phyloP scores from a whole-genome alignment of 2,329 filamentous ascomycete genomes.

The Fusarium xylarioides region DNA sequence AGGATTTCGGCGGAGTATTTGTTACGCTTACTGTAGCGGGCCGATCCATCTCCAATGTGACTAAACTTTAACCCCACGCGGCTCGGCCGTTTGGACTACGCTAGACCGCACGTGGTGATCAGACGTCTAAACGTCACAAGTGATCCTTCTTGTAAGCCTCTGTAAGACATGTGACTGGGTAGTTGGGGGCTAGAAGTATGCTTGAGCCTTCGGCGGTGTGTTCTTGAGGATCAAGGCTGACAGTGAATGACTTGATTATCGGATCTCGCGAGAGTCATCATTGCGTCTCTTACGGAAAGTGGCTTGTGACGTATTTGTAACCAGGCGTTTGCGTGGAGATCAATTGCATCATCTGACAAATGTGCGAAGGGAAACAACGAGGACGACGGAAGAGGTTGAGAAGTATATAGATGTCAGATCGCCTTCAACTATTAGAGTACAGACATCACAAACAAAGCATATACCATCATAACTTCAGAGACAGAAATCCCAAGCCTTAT shows the following conservation, averaged over 20 bases:
- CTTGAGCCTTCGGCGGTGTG: accelerated
- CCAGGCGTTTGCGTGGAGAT: neutral
- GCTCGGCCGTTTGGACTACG: neutral
- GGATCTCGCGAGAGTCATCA: accelerated
- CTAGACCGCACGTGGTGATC: neutral
- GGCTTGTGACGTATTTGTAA: accelerated
- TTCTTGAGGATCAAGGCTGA: neutral
- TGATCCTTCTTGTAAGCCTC: neutral
- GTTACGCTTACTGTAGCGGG: neutral
- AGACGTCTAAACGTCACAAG: accelerated
- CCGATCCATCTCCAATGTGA: neutral
- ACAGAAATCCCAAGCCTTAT: accelerated
- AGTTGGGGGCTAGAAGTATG: neutral
- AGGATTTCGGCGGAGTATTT: neutral
- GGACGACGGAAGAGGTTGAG: accelerated
- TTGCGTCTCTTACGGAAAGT: accelerated
- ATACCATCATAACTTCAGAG: accelerated
- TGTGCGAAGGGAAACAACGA: accelerated
- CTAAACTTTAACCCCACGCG: neutral
- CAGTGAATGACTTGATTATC: accelerated
- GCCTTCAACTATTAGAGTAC: accelerated
- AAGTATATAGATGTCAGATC: too few relatives aligned
- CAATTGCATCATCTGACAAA: neutral
- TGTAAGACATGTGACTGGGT: neutral
- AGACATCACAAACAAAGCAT: neutral